These are phyloP conservation scores for Yueomyces sp. DNA, from an alignment of 805 yeast genomes.

Conservation along the genomic window DNA sequence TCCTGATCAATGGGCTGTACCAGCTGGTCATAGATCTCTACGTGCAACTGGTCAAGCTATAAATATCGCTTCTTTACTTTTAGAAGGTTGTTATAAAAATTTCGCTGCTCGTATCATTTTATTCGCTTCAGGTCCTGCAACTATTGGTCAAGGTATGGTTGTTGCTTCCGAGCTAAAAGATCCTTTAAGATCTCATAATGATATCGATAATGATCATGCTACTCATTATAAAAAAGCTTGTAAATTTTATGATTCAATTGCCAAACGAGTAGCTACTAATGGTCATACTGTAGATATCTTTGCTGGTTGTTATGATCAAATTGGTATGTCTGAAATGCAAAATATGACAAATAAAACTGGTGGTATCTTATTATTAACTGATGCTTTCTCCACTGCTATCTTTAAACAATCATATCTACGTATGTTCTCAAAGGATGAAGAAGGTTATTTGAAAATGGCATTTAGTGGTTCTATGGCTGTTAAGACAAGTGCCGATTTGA, in stretches of 20 bases:
- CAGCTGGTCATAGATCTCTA: conserved; percentile 65
- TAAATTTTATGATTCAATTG: conserved; percentile 61
- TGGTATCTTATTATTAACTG: conserved; percentile 73
- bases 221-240: conserved; percentile 75
- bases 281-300: conserved; percentile 78
- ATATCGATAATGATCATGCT: conserved; percentile 79
- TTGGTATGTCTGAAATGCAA: conserved; percentile 88
- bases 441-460: conserved; percentile 74
- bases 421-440: conserved; percentile 72
- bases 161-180: conserved; percentile 84
- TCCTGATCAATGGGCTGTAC: conserved; percentile 78
- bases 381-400: conserved; percentile 88
- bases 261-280: conserved; percentile 51
- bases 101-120: conserved; percentile 79
- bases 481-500: conserved; percentile 72
- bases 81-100: conserved; percentile 70
- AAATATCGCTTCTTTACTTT: conserved; percentile 63
- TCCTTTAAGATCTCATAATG: conserved; percentile 92
- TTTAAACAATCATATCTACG: conserved; percentile 84
- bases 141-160: conserved; percentile 83
- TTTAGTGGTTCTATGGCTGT: conserved; percentile 81
- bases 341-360: conserved; percentile 71
- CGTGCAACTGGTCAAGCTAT: conserved; percentile 88
- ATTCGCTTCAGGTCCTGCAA: conserved; percentile 89
- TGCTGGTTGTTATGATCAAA: conserved; percentile 91